Conservation (phyloP, 495 filamentous ascomycete genomes). For the Aspergillus avenaceus region DNA sequence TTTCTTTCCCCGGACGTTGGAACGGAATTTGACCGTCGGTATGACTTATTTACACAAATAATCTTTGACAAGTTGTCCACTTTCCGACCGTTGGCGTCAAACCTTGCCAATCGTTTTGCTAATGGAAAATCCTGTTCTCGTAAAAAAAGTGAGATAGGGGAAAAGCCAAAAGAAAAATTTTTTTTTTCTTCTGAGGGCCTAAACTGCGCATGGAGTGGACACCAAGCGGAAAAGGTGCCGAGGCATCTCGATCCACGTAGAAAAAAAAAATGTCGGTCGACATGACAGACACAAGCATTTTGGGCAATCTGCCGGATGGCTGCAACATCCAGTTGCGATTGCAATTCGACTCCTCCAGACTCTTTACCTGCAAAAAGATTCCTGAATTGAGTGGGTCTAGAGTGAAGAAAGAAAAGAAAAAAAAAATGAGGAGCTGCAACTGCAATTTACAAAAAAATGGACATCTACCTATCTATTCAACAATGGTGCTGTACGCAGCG, state of each 20-base stretch:
- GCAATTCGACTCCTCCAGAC: conserved; percentile 14
- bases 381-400: not conserved
- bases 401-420: no score
- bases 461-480: not conserved
- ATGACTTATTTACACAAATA: not conserved
- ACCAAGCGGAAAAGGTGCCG: conserved; percentile 3
- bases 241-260: not conserved
- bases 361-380: conserved; percentile 5
- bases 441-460: conserved; percentile 6
- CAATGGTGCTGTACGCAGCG: not conserved
- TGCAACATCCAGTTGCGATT: conserved; percentile 10
- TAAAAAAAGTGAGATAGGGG: conserved; percentile 5
- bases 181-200: no score
- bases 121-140: conserved; percentile 3
- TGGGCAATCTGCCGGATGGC: conserved; percentile 15
- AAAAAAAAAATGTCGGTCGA: conserved; percentile 9
- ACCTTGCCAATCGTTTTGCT: conserved; percentile 13
- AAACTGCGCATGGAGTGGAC: conserved; percentile 3
- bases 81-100: conserved; percentile 5
- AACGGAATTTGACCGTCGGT: not conserved
- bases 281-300: conserved; percentile 8
- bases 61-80: not conserved
- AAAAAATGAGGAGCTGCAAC: not conserved
- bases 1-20: not conserved
- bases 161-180: no score